Conservation (phyloP, 2,329 filamentous ascomycete genomes). For the Aspergillus brasiliensis region DNA sequence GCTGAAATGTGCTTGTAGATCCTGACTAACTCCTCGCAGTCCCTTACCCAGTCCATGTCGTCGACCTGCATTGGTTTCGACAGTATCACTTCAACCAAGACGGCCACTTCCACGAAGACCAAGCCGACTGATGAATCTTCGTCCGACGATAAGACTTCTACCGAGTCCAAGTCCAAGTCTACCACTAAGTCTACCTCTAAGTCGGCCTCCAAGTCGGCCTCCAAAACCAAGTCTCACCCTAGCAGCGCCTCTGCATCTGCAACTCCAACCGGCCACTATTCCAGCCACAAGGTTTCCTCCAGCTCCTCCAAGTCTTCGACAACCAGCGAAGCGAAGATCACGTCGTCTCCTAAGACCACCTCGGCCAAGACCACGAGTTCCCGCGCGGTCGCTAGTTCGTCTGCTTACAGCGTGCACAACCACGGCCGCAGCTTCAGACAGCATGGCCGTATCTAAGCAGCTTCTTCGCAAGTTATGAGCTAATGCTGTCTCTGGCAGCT, state of each 20-base stretch:
- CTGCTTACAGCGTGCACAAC: not conserved
- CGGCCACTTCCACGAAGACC: not conserved
- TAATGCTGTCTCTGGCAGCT: not conserved
- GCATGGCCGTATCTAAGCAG: not conserved
- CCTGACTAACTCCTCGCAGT: not conserved
- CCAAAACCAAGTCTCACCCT: not conserved
- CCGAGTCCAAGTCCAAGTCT: not conserved
- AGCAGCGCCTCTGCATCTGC: conserved; percentile 1
- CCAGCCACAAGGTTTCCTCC: not conserved
- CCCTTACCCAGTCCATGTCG: conserved; percentile 3
- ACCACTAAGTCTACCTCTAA: not conserved
- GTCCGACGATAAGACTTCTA: not conserved
- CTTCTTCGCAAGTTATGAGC: not conserved
- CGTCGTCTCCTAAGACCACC: not conserved
- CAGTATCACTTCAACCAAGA: conserved; percentile 3
- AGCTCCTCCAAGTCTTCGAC: not conserved
- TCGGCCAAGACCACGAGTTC: not conserved
- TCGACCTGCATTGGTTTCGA: conserved; percentile 8
- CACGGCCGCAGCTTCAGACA: not conserved
- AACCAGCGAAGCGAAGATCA: not conserved
- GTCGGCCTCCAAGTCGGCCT: not conserved
- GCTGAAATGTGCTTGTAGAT: not conserved
- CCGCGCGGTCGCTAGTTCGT: not conserved
- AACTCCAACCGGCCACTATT: not conserved
- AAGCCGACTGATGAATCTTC: not conserved